Percentiles rank a stretch among this genome's conserved stretches.
phyloP scores from a whole-genome alignment of 2,329 filamentous ascomycete genomes.

The Catunica adiposa region DNA sequence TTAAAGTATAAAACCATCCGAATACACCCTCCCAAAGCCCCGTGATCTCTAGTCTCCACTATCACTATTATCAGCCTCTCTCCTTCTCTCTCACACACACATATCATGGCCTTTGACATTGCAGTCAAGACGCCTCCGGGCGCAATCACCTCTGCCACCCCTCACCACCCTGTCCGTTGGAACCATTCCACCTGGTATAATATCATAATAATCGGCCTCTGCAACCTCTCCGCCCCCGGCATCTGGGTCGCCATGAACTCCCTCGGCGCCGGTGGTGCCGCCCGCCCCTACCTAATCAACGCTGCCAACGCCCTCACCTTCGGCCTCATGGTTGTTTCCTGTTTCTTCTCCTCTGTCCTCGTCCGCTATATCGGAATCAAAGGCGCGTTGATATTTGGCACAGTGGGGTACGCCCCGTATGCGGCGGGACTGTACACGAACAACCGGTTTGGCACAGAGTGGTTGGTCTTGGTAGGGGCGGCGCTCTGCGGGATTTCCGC shows the following conservation, averaged over 20 bases:
- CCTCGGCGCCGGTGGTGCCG: constrained; percentile 50
- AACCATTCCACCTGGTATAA: constrained; percentile 58
- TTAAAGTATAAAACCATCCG: too few relatives aligned
- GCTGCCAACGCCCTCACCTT: constrained; percentile 56
- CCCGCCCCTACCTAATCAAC: constrained; percentile 47
- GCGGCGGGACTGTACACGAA: constrained; percentile 57
- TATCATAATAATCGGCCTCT: constrained; percentile 52
- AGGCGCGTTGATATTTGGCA: constrained; percentile 49
- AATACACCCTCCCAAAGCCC: neutral
- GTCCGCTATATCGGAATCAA: constrained; percentile 56
- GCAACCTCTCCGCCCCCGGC: constrained; percentile 53
- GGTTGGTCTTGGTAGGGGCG: constrained; percentile 52
- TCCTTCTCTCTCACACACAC: neutral
- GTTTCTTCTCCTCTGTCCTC: constrained; percentile 46
- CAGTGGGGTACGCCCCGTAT: constrained; percentile 52
- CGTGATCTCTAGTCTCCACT: neutral
- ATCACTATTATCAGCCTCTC: neutral
- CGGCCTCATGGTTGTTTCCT: constrained; percentile 55
- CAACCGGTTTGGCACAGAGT: constrained; percentile 51
- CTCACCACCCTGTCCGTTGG: constrained; percentile 27
- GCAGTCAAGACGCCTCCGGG: neutral
- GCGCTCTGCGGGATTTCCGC: constrained; percentile 54
- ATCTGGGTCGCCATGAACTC: constrained; percentile 63
- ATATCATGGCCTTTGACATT: neutral
- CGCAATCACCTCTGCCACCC: neutral